A percentile compares a stretch with the other conserved stretches of the same genome.
Evolutionary conservation across 2,329 filamentous ascomycete species (phyloP).

Genomic region (Pestalotiopsis sp.): DNA sequence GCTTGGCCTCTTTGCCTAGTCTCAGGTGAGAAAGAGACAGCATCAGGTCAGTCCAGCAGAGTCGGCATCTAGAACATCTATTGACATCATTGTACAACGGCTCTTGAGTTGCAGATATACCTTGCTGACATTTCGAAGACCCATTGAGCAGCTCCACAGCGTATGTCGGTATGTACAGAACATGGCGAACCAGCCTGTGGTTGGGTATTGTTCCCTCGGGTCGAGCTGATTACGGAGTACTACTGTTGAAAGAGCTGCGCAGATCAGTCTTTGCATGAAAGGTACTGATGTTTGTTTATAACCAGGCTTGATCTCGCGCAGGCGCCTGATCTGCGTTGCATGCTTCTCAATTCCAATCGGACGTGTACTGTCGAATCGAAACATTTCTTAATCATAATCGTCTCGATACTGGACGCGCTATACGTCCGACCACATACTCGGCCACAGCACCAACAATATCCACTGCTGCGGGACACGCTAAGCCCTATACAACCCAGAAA

Average conservation of each 20-base stretch:
- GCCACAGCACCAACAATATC: too few relatives aligned
- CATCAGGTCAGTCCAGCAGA: not conserved
- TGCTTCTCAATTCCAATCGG: not conserved
- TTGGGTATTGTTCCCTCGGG: not conserved
- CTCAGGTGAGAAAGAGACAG: conserved; percentile 27
- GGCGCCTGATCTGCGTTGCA: not conserved
- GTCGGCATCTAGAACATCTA: not conserved
- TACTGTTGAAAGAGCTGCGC: not conserved
- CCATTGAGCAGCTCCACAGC: not conserved
- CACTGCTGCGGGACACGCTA: not conserved
- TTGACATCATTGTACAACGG: not conserved
- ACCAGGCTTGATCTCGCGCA: not conserved
- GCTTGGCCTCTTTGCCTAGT: not conserved
- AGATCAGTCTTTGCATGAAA: not conserved
- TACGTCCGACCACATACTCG: not conserved
- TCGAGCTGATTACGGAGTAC: not conserved
- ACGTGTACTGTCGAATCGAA: not conserved
- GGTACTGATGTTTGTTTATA: not conserved
- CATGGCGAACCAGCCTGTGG: not conserved
- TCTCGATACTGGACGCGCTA: not conserved
- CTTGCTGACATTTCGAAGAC: not conserved
- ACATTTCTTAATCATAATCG: not conserved
- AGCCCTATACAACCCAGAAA: not conserved
- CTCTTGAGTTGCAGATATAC: not conserved
- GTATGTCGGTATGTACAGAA: too few relatives aligned